Conservation (phyloP, 1,139 yeast species). For the Suhomyces maxii region DNA sequence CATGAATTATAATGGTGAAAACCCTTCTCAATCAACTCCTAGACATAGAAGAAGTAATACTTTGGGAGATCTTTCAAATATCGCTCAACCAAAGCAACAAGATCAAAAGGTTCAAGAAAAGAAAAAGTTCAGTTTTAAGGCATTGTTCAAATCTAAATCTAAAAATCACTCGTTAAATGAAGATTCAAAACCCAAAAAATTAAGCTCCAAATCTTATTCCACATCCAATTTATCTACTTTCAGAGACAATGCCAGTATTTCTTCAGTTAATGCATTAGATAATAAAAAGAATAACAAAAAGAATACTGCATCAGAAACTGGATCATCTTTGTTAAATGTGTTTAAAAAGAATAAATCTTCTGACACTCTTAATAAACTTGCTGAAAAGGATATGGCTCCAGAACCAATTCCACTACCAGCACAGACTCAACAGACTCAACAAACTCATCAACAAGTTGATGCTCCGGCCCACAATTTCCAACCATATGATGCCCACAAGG, state of each 20-base stretch:
- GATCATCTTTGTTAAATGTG: slow-evolving; percentile 19
- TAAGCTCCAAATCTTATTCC: slow-evolving; percentile 29
- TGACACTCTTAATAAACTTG: slow-evolving; percentile 18
- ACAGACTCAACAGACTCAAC: neutral
- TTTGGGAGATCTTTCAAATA: slow-evolving; percentile 22
- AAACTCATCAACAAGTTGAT: neutral
- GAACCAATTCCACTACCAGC: neutral
- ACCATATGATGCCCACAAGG: neutral
- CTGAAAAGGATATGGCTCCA: neutral
- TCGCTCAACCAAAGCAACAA: slow-evolving; percentile 5
- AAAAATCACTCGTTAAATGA: slow-evolving; percentile 28
- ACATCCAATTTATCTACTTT: slow-evolving; percentile 27
- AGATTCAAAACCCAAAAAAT: slow-evolving; percentile 18
- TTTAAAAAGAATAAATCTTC: slow-evolving; percentile 28
- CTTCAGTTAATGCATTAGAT: slow-evolving; percentile 4
- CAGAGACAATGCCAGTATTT: slow-evolving; percentile 1
- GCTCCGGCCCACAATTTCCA: neutral
- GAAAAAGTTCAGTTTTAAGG: slow-evolving; percentile 43
- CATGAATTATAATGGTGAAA: neutral
- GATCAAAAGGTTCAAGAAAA: slow-evolving; percentile 16
- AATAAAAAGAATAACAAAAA: slow-evolving; percentile 1
- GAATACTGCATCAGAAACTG: slow-evolving; percentile 3
- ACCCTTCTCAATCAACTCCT: slow-evolving; percentile 3
- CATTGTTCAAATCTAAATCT: slow-evolving; percentile 40
- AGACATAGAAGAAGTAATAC: slow-evolving; percentile 30